These are phyloP conservation scores for Fraxinus cuspidata DNA, from an alignment of 257 asterid species.

Conservation along the genomic window DNA sequence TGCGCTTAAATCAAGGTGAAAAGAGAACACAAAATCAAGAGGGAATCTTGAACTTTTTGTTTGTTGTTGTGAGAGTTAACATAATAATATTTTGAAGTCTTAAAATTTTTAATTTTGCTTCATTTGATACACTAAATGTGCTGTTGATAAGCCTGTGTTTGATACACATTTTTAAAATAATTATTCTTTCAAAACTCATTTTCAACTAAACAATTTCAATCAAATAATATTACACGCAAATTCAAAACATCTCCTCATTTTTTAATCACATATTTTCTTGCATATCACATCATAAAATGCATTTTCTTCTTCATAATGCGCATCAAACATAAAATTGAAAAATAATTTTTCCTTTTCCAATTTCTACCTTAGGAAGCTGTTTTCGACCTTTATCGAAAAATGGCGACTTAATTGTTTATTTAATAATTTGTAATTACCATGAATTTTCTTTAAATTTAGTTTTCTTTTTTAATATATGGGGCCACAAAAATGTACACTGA, in stretches of 20 bases:
- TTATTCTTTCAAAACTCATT: too few relatives aligned
- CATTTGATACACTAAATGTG: neutral
- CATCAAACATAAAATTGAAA: neutral
- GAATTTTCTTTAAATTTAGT: neutral
- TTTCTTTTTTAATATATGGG: neutral
- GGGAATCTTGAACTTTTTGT: slow-evolving; percentile 1
- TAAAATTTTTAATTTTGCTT: neutral
- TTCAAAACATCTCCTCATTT: too few relatives aligned
- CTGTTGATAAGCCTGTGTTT: neutral
- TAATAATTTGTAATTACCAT: too few relatives aligned
- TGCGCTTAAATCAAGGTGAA: neutral
- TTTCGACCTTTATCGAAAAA: neutral
- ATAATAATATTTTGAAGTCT: neutral
- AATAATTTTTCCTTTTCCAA: neutral
- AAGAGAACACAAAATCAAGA: neutral
- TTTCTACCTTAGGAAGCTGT: neutral
- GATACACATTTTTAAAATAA: too few relatives aligned
- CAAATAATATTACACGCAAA: too few relatives aligned
- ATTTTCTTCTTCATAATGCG: too few relatives aligned
- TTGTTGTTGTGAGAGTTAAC: neutral
- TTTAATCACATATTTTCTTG: too few relatives aligned
- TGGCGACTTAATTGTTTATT: too few relatives aligned
- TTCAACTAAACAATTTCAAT: too few relatives aligned
- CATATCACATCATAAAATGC: too few relatives aligned
- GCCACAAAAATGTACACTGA: neutral